Evolutionary conservation across 73 alveolate species (phyloP).

Genomic region (Tetrahymena borealis): DNA sequence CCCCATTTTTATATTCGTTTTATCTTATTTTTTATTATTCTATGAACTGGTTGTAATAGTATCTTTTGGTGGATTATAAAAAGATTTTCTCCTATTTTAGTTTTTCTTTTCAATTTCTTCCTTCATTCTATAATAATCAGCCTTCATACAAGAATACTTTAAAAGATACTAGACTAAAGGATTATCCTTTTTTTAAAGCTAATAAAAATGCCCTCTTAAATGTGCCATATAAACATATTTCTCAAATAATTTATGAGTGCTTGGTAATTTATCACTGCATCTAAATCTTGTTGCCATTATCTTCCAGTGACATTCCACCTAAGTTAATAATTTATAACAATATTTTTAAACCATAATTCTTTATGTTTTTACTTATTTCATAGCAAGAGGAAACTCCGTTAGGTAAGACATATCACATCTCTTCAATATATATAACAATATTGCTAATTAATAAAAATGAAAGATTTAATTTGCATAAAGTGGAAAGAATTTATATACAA

Average conservation of each 20-base stretch:
- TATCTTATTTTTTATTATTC: neutral
- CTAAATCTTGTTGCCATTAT: conserved; percentile 28
- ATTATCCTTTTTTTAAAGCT: neutral
- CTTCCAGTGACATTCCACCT: conserved; percentile 35
- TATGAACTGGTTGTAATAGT: neutral
- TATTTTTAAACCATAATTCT: neutral
- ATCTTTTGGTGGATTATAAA: neutral
- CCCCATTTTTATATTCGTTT: neutral
- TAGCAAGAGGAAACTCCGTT: neutral
- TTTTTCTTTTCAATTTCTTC: neutral
- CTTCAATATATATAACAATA: neutral
- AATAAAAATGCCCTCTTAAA: conserved; percentile 23
- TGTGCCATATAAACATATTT: conserved; percentile 4
- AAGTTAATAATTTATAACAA: neutral
- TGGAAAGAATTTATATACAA: neutral
- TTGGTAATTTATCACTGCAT: neutral
- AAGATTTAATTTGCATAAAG: neutral
- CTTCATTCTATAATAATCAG: neutral
- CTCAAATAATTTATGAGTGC: neutral
- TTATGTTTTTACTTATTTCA: neutral
- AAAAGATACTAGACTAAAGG: neutral
- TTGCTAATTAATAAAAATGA: neutral
- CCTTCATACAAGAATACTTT: neutral
- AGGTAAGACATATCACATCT: neutral
- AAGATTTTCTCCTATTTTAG: neutral